These are phyloP conservation scores for Ganoderma leucocontextum DNA, from an alignment of 1,284 basidiomycete species.

Conservation along the genomic window DNA sequence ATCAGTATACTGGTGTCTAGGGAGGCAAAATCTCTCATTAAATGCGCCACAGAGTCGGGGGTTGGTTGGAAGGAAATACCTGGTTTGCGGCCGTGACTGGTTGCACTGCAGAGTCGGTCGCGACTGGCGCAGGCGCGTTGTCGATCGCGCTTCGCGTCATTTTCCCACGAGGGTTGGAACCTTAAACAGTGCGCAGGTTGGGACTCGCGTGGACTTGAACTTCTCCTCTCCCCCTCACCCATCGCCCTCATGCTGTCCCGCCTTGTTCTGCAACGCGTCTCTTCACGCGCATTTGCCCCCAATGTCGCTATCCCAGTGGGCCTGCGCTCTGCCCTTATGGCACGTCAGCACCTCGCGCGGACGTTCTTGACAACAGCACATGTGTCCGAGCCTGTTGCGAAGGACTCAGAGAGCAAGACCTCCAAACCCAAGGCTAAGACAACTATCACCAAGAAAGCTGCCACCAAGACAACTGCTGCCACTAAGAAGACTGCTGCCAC, in stretches of 20 bases:
- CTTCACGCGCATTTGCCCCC: slow-evolving; percentile 18
- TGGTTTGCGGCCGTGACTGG: too few species aligned
- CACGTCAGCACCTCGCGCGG: slow-evolving; percentile 23
- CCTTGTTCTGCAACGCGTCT: slow-evolving; percentile 24
- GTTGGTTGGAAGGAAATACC: neutral
- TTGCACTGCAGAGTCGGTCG: neutral
- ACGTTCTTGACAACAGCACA: slow-evolving; percentile 28
- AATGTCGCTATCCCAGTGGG: neutral
- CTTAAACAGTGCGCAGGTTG: neutral
- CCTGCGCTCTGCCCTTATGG: slow-evolving; percentile 2
- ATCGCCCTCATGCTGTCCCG: slow-evolving; percentile 20
- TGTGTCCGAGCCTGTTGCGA: slow-evolving; percentile 18
- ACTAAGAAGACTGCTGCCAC: slow-evolving; percentile 15
- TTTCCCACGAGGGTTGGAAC: slow-evolving; percentile 5
- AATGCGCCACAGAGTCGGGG: neutral
- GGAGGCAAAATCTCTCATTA: too few species aligned
- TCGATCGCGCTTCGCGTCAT: slow-evolving; percentile 7
- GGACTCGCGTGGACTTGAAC: slow-evolving; percentile 1
- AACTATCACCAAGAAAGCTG: neutral
- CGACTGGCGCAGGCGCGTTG: neutral
- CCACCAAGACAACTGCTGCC: slow-evolving; percentile 3
- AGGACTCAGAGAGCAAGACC: neutral
- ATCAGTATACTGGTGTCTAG: neutral
- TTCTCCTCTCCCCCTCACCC: neutral
- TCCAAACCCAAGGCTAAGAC: slow-evolving; percentile 10